Evolutionary conservation across 768 basidiomycete species (phyloP), one percentile per base, ranked within the genome.

Genomic region (Lactarius quietus): DNA sequence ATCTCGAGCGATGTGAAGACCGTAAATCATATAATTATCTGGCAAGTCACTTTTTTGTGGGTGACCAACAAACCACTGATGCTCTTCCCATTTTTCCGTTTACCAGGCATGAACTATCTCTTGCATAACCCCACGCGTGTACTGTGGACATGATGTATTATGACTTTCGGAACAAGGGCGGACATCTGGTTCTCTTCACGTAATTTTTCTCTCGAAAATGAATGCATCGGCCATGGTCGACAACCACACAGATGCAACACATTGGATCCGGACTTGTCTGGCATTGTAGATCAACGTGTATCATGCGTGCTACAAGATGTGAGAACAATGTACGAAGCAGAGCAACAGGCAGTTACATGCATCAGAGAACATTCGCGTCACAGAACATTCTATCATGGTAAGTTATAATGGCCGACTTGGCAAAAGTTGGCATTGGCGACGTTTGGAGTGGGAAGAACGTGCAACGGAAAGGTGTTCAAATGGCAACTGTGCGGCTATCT

Each of bases 11-110:
- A 35, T 89, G 89, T 72, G 88, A 88, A 43, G 90, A 94, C 72
- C 86, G 90, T 64, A 92, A 87, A 76, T 93, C 92, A 59, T 95
- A 95, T 75, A 91, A 88, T 73, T 94, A 94, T 74, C 72, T 93
- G 72, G 85, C 73, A 67, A n/a, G 74, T 70, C 33, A 39, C 38
- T 23, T 23, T n/a, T 29, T 39, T 35, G 2, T 52, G 14, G 39
- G 5, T 26, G 18, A 26, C n/a, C 0, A 29, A 14, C 39, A 18
- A 14, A 38, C 17, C 41, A n/a, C 35, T 69, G 43, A 63, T 51
- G 7, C 23, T 38, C 15, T 7, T 48, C 55, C 12, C 33, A 38
- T 23, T 35, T 9, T 29, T 20, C 57, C 20, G 28, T 26, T 38
- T 17, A n/a, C n/a, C 29, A 65, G 64, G 64, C 64, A 61, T 65